A percentile compares a stretch with the other conserved stretches of the same genome.
These are phyloP conservation scores for Hypoxylon sp. DNA, from an alignment of 2,329 filamentous ascomycete genomes.

Conservation along the genomic window DNA sequence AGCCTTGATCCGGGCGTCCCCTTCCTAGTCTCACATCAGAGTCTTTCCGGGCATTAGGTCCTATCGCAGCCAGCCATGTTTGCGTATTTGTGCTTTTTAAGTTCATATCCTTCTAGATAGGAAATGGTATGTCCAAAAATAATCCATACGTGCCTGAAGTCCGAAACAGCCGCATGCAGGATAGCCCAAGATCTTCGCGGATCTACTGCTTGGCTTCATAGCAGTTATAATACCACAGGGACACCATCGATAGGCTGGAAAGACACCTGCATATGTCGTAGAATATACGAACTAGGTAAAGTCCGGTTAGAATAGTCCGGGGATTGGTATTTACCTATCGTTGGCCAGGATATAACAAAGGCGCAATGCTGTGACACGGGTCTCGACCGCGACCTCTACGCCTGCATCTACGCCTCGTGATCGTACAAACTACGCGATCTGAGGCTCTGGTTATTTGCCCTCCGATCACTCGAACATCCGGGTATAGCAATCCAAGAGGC, in stretches of 20 bases:
- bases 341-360: slow-evolving; percentile 22
- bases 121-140: slow-evolving; percentile 29
- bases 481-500: slow-evolving; percentile 10
- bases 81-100: slow-evolving; percentile 35
- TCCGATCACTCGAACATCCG: slow-evolving; percentile 16
- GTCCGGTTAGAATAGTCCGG: slow-evolving; percentile 29
- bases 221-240: slow-evolving; percentile 9
- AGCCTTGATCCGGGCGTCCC: slow-evolving; percentile 33
- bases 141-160: slow-evolving; percentile 18
- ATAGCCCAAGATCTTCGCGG: slow-evolving; percentile 9
- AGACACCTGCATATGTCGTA: slow-evolving; percentile 30
- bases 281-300: slow-evolving; percentile 22
- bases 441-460: slow-evolving; percentile 9
- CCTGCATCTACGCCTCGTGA: slow-evolving; percentile 8
- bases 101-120: slow-evolving; percentile 35
- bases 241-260: slow-evolving; percentile 18
- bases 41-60: slow-evolving; percentile 38
- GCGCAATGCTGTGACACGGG: slow-evolving; percentile 23
- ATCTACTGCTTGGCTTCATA: slow-evolving; percentile 10
- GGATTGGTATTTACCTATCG: not conserved
- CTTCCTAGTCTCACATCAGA: slow-evolving; percentile 39
- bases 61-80: slow-evolving; percentile 23
- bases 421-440: not conserved
- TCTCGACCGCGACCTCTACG: too few relatives aligned
- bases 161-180: slow-evolving; percentile 31